phyloP scores from a whole-genome alignment of 108 stramenopile genomes.

The Epithemia pelagica region DNA sequence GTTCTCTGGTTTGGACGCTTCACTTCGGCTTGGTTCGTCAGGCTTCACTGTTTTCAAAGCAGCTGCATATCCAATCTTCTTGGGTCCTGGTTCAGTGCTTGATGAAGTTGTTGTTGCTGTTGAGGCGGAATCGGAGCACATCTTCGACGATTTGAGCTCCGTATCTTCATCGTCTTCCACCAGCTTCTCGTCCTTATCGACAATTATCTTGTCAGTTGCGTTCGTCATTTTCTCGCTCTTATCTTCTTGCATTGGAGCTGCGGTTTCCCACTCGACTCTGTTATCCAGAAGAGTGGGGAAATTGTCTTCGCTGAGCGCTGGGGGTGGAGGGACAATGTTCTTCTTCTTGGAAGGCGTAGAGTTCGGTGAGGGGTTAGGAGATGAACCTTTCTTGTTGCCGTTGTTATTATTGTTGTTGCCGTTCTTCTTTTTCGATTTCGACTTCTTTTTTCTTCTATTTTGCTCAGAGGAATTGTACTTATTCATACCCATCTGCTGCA shows the following conservation, averaged over 20 bases:
- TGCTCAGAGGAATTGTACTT: conserved; percentile 11
- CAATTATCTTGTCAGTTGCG: background rate
- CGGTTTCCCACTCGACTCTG: conserved; percentile 3
- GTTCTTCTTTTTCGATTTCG: conserved; percentile 19
- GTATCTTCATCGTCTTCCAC: conserved; percentile 12
- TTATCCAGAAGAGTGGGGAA: conserved; percentile 13
- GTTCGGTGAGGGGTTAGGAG: background rate
- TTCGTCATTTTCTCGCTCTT: conserved; percentile 17
- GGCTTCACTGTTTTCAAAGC: conserved; percentile 3
- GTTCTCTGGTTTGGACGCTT: background rate
- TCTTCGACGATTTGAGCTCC: conserved; percentile 2
- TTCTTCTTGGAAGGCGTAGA: conserved; percentile 8
- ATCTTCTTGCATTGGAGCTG: conserved; percentile 7
- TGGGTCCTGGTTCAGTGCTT: conserved; percentile 19
- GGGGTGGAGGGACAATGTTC: background rate
- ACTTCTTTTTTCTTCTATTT: conserved; percentile 12
- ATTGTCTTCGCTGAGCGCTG: conserved; percentile 7
- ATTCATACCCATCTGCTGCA: conserved; percentile 4
- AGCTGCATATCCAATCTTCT: conserved; percentile 26
- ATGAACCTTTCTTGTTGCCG: background rate
- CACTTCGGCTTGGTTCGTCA: background rate
- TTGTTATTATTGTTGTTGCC: conserved; percentile 8
- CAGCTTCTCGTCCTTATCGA: background rate
- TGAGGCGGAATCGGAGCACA: conserved; percentile 27
- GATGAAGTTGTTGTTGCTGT: conserved; percentile 34